Percentiles rank a stretch among this genome's conserved stretches.
Conservation (phyloP, 148 eudicot genomes). For the Rhododendron vialii region DNA sequence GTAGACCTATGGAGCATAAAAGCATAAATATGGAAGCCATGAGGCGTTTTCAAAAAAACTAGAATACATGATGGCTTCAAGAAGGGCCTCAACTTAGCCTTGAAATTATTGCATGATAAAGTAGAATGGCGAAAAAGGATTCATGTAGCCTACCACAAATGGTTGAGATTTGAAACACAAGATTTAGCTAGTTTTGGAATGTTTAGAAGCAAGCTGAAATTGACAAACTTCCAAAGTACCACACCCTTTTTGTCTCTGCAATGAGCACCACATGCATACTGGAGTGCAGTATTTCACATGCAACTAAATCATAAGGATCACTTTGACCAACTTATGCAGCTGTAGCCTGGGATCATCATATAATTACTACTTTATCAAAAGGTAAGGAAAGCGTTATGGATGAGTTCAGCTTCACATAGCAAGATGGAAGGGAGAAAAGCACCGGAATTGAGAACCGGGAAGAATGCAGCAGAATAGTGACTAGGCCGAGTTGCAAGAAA, state of each 20-base stretch:
- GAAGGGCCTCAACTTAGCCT: too few species aligned
- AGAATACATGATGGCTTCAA: too few species aligned
- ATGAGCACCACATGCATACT: conserved; percentile 43
- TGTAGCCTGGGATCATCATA: background rate
- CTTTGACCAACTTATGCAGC: conserved; percentile 44
- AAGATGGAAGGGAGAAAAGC: background rate
- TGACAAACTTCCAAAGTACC: background rate
- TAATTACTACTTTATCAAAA: background rate
- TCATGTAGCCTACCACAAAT: too few species aligned
- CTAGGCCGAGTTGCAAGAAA: background rate
- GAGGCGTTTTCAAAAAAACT: too few species aligned
- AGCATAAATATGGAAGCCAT: too few species aligned
- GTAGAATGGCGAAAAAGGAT: too few species aligned
- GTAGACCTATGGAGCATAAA: too few species aligned
- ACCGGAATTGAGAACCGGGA: background rate
- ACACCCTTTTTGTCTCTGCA: background rate
- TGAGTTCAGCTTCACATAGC: background rate
- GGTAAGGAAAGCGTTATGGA: background rate
- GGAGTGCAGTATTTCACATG: conserved; percentile 37
- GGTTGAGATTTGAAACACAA: too few species aligned
- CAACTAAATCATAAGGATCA: conserved; percentile 36
- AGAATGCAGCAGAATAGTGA: background rate
- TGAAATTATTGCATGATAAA: too few species aligned
- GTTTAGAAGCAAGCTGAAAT: too few species aligned
- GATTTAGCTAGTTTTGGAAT: too few species aligned